phyloP scores from a whole-genome alignment of 805 yeast genomes.

The Danielia reshetovae region DNA sequence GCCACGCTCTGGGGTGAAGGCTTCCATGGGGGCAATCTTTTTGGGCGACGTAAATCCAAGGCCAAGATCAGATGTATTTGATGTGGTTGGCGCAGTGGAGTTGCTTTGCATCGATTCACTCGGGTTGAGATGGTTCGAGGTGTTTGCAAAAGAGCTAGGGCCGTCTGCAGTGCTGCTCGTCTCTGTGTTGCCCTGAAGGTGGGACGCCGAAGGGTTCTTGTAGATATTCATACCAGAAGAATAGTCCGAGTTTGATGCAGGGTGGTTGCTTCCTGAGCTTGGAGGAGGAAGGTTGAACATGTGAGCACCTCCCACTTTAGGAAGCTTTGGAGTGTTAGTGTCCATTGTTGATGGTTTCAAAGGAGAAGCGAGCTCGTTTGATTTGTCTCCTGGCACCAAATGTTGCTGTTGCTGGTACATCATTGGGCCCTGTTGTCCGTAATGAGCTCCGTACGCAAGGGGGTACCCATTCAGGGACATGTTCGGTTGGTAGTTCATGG shows the following conservation, averaged over 20 bases:
- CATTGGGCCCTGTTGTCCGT: conserved; percentile 9
- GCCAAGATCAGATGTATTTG: conserved; percentile 30
- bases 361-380: conserved; percentile 40
- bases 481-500: conserved; percentile 1
- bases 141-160: conserved; percentile 8
- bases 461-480: conserved; percentile 6
- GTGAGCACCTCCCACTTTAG: conserved; percentile 24
- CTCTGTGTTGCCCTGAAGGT: neutral
- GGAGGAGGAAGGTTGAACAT: conserved; percentile 35
- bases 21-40: conserved; percentile 39
- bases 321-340: conserved; percentile 29
- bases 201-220: conserved; percentile 11
- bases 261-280: neutral
- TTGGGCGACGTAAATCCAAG: conserved; percentile 41
- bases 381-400: conserved; percentile 23
- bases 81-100: conserved; percentile 23
- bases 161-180: conserved; percentile 24
- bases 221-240: neutral
- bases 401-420: conserved; percentile 6
- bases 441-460: conserved; percentile 3
- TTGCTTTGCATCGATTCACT: conserved; percentile 16
- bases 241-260: neutral
- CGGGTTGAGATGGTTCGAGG: conserved; percentile 11
- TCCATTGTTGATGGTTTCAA: conserved; percentile 20
- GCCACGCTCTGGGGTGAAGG: conserved; percentile 44